Conservation (phyloP, 2,329 filamentous ascomycete species). For the Pyrenochaeta sp. region DNA sequence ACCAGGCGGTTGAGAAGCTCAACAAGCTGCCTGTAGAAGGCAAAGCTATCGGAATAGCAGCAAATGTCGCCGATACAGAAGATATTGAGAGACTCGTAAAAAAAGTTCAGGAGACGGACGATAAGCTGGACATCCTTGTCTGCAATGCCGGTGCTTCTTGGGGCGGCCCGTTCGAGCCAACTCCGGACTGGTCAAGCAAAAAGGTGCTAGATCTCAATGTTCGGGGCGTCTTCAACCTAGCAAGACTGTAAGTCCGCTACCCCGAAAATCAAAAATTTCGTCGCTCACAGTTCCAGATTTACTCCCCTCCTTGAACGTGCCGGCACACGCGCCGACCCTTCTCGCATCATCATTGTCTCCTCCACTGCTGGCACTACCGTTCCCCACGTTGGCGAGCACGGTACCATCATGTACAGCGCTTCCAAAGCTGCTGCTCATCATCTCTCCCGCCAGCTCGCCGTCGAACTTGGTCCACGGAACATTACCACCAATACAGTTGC, state of each 20-base stretch:
- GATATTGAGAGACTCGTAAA: slow-evolving; percentile 44
- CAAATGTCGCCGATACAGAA: slow-evolving; percentile 48
- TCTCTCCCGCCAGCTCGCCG: slow-evolving; percentile 47
- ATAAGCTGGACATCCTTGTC: slow-evolving; percentile 48
- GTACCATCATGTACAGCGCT: slow-evolving; percentile 50
- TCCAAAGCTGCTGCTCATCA: slow-evolving; percentile 52
- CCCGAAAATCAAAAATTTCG: no score
- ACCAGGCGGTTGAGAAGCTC: slow-evolving; percentile 48
- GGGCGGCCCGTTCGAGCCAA: slow-evolving; percentile 48
- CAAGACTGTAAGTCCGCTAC: slow-evolving; percentile 36
- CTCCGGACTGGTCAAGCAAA: slow-evolving; percentile 44
- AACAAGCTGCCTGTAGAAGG: slow-evolving; percentile 48
- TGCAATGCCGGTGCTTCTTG: slow-evolving; percentile 51
- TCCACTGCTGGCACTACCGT: slow-evolving; percentile 48
- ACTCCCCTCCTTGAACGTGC: slow-evolving; percentile 44
- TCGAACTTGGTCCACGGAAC: slow-evolving; percentile 50
- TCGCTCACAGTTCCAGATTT: slow-evolving; percentile 31
- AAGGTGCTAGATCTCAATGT: slow-evolving; percentile 52
- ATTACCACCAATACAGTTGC: slow-evolving; percentile 50
- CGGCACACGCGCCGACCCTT: slow-evolving; percentile 42
- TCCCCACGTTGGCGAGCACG: slow-evolving; percentile 46
- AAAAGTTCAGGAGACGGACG: slow-evolving; percentile 39
- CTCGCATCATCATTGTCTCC: slow-evolving; percentile 48
- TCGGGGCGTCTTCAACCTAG: slow-evolving; percentile 50
- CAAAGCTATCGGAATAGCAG: slow-evolving; percentile 44